These are phyloP conservation scores for Acanthochlamys bracteata DNA, from an alignment of 106 monocot species.

Conservation along the genomic window DNA sequence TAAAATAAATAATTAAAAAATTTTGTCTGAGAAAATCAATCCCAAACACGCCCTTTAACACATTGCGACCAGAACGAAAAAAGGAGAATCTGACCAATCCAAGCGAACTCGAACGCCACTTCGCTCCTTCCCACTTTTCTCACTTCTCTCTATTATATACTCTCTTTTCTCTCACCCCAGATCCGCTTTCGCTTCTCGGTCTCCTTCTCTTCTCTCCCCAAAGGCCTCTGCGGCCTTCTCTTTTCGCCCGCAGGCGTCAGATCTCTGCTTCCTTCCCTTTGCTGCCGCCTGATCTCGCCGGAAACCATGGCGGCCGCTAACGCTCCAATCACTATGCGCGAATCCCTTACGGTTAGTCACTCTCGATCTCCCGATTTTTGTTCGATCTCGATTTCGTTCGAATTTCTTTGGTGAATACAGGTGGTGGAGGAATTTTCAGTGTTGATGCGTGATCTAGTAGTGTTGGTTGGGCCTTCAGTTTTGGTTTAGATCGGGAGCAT, in stretches of 20 bases:
- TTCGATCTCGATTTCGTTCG: not conserved
- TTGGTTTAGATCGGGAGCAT: not conserved
- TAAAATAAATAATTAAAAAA: too few relatives aligned
- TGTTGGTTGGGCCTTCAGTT: not conserved
- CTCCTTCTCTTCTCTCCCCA: not conserved
- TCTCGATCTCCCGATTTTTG: not conserved
- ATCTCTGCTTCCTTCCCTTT: not conserved
- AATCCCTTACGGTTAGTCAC: constrained; percentile 66
- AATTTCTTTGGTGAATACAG: too few relatives aligned
- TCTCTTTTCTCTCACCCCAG: not conserved
- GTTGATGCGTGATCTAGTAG: not conserved
- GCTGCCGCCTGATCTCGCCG: not conserved
- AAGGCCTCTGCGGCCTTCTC: not conserved
- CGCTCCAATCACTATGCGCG: constrained; percentile 94
- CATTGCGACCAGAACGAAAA: too few relatives aligned
- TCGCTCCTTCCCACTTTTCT: too few relatives aligned
- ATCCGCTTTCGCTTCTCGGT: not conserved
- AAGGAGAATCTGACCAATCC: too few relatives aligned
- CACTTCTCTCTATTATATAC: not conserved
- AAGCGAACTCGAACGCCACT: too few relatives aligned
- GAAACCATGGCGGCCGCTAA: constrained; percentile 85
- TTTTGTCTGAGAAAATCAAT: too few relatives aligned
- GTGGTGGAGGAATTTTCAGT: not conserved
- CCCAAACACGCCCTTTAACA: too few relatives aligned
- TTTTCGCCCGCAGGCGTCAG: not conserved